These are phyloP conservation scores for Secale cereale DNA, from an alignment of 176 grass and related monocot genomes.

Conservation along the genomic window DNA sequence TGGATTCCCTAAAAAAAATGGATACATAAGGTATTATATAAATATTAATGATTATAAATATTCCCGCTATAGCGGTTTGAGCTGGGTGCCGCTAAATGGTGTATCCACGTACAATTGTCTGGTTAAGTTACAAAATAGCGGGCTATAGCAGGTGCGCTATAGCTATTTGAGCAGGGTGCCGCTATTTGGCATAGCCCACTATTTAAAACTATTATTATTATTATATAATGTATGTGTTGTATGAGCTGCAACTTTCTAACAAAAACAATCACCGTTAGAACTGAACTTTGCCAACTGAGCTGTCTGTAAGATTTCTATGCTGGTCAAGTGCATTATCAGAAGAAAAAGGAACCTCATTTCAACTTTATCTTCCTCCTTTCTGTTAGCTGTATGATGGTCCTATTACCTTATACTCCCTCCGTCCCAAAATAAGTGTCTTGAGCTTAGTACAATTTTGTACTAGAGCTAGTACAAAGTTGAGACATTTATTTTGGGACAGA, in stretches of 20 bases:
- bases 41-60: not conserved
- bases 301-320: constrained; percentile 23
- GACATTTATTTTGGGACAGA: no score
- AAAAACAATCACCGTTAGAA: constrained; percentile 14
- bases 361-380: constrained; percentile 21
- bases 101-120: no score
- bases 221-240: not conserved
- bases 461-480: no score
- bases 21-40: not conserved
- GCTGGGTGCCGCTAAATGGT: no score
- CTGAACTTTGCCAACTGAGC: constrained; percentile 28
- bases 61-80: no score
- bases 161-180: no score
- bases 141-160: no score
- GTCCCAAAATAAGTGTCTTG: no score
- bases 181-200: no score
- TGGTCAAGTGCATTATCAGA: constrained; percentile 30
- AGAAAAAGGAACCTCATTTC: constrained; percentile 22
- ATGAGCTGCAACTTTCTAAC: constrained; percentile 14
- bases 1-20: not conserved
- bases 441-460: no score
- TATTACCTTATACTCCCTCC: no score
- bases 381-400: constrained; percentile 29
- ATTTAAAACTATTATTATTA: not conserved
- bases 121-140: no score